A percentile compares a stretch with the other conserved stretches of the same genome.
These are phyloP conservation scores for Cercospora berteroae DNA, from an alignment of 2,329 filamentous ascomycete genomes.

Conservation along the genomic window DNA sequence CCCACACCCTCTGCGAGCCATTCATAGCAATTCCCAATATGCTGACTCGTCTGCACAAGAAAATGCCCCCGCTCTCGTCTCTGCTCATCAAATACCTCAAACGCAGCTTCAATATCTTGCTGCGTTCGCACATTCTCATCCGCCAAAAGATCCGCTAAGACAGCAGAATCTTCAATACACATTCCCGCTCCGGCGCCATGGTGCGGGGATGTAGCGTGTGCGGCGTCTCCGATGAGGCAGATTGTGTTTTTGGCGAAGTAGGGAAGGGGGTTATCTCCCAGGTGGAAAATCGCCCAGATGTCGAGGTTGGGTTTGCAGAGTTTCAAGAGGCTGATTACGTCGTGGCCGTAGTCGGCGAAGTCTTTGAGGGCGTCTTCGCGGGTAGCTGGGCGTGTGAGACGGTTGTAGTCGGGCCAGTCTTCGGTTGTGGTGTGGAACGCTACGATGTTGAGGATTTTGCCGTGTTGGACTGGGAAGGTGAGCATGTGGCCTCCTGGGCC, in stretches of 20 bases:
- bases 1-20: constrained; percentile 31
- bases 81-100: constrained; percentile 42
- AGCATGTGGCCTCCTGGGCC: constrained; percentile 53
- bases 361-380: constrained; percentile 29
- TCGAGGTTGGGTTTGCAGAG: constrained; percentile 29
- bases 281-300: constrained; percentile 45
- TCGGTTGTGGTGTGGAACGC: constrained; percentile 28
- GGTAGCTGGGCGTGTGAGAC: constrained; percentile 26
- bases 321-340: constrained; percentile 28
- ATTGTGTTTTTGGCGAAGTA: constrained; percentile 39
- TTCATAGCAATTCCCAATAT: constrained; percentile 43
- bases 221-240: constrained; percentile 42
- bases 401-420: constrained; percentile 29
- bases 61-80: constrained; percentile 46
- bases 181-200: constrained; percentile 40
- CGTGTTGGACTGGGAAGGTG: constrained; percentile 52
- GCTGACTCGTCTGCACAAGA: constrained; percentile 44
- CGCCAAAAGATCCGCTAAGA: constrained; percentile 32
- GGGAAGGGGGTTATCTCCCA: constrained; percentile 38
- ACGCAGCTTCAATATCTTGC: constrained; percentile 37
- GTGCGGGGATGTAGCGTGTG: constrained; percentile 45
- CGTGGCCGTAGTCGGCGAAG: constrained; percentile 29
- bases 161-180: constrained; percentile 34
- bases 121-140: constrained; percentile 21
- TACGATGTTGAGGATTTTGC: constrained; percentile 32